A percentile compares a stretch with the other conserved stretches of the same genome.
phyloP scores from a whole-genome alignment of 1,284 basidiomycete genomes.

The Trichosporon coremiiforme region DNA sequence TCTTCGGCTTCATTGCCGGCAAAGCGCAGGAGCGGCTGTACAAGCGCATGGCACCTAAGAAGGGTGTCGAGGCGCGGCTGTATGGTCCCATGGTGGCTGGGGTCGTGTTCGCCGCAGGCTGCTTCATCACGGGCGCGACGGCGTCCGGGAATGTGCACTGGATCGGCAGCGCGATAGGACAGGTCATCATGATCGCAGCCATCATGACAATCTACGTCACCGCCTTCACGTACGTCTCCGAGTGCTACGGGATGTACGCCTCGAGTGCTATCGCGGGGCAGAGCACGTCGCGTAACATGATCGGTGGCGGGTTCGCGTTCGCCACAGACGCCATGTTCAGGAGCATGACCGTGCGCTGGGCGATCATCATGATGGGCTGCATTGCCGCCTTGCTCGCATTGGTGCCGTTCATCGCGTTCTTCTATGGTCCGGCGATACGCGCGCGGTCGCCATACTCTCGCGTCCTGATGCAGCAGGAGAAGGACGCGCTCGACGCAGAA shows the following conservation, averaged over 20 bases:
- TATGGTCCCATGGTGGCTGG: constrained; percentile 69
- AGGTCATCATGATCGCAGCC: constrained; percentile 61
- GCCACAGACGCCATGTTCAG: constrained; percentile 34
- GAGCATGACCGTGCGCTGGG: constrained; percentile 29
- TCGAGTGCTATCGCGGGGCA: constrained; percentile 28
- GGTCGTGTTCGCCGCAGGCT: constrained; percentile 65
- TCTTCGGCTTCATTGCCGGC: constrained; percentile 64
- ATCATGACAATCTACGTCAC: constrained; percentile 32
- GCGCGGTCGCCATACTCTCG: constrained; percentile 43
- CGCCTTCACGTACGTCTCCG: constrained; percentile 26
- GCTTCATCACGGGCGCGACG: constrained; percentile 61
- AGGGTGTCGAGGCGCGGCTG: constrained; percentile 73
- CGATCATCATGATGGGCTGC: constrained; percentile 29
- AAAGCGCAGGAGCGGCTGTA: constrained; percentile 71
- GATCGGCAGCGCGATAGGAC: constrained; percentile 56
- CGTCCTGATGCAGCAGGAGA: constrained; percentile 48
- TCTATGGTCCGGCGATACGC: constrained; percentile 48
- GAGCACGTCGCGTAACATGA: constrained; percentile 28
- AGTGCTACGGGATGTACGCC: constrained; percentile 34
- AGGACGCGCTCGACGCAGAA: constrained; percentile 41
- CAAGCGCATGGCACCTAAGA: constrained; percentile 45
- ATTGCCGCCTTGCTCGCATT: constrained; percentile 35
- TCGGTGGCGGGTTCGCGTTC: constrained; percentile 29
- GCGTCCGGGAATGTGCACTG: constrained; percentile 40
- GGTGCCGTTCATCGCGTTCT: constrained; percentile 50